Percentiles rank a stretch among this genome's conserved stretches.
Conservation (phyloP, 257 asterid species). For the Nicotiana undulata region DNA sequence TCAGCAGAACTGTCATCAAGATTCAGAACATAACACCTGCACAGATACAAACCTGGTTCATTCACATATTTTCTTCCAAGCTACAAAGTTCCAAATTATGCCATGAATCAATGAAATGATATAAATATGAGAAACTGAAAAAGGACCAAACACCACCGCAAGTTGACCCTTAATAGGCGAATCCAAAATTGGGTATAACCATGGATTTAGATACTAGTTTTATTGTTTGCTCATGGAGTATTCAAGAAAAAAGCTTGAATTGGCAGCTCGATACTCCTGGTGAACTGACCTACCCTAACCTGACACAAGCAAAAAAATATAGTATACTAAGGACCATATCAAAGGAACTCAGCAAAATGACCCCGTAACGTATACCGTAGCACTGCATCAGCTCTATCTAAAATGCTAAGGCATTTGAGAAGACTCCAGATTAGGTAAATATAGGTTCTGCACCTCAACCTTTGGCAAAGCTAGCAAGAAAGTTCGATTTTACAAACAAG, state of each 20-base stretch:
- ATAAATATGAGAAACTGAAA: not conserved
- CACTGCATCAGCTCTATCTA: not conserved
- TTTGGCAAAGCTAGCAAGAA: not conserved
- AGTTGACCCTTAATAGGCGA: not conserved
- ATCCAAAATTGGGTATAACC: not conserved
- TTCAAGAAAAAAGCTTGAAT: not conserved
- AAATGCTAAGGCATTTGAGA: not conserved
- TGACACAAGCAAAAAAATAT: not conserved
- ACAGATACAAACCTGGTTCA: slow-evolving; percentile 8
- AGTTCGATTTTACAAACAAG: not conserved
- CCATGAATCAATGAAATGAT: not conserved
- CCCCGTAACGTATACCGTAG: too few species aligned
- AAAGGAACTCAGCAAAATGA: not conserved
- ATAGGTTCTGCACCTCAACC: not conserved
- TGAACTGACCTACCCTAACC: not conserved
- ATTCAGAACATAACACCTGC: slow-evolving; percentile 62
- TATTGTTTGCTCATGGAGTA: not conserved
- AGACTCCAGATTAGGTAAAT: not conserved
- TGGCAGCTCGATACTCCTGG: not conserved
- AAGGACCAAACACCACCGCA: not conserved
- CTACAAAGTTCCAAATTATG: not conserved
- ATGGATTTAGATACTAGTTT: not conserved
- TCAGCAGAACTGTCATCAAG: slow-evolving; percentile 42
- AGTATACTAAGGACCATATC: not conserved
- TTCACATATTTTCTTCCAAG: slow-evolving; percentile 15